These are phyloP conservation scores for Metschnikowia rubicola DNA, from an alignment of 805 yeast species.

Conservation along the genomic window DNA sequence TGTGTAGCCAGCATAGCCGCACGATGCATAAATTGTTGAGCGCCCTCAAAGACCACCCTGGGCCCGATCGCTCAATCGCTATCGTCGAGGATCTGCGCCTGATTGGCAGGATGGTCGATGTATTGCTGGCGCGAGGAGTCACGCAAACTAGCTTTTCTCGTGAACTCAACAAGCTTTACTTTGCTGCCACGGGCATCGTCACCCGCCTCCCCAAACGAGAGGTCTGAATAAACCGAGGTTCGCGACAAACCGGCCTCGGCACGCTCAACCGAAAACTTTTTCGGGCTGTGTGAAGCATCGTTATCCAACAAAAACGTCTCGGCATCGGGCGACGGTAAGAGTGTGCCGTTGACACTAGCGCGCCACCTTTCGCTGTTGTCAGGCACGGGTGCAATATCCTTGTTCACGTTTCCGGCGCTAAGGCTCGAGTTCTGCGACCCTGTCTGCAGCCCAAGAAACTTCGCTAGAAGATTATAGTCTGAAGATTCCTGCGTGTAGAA, in stretches of 20 bases:
- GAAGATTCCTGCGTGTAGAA: slow-evolving; percentile 16
- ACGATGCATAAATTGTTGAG: not conserved
- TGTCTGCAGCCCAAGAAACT: slow-evolving; percentile 12
- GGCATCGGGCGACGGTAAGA: slow-evolving; percentile 12
- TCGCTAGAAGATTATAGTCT: slow-evolving; percentile 15
- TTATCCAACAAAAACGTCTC: slow-evolving; percentile 10
- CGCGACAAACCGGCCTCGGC: slow-evolving; percentile 1
- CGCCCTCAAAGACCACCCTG: not conserved
- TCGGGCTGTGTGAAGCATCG: not conserved
- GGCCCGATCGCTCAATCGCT: slow-evolving; percentile 15
- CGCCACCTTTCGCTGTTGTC: slow-evolving; percentile 26
- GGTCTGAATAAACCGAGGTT: slow-evolving; percentile 13
- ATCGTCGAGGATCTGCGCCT: slow-evolving; percentile 35
- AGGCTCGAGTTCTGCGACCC: slow-evolving; percentile 2
- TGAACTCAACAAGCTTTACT: slow-evolving; percentile 47
- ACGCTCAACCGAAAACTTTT: not conserved
- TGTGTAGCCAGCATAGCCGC: not conserved
- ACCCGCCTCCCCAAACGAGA: slow-evolving; percentile 5
- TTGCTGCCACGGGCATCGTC: slow-evolving; percentile 14
- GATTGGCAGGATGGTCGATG: slow-evolving; percentile 28
- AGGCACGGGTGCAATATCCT: slow-evolving; percentile 10
- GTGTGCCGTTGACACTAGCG: slow-evolving; percentile 2
- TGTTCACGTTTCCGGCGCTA: slow-evolving; percentile 21
- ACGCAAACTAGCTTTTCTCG: slow-evolving; percentile 41
- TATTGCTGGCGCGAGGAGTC: slow-evolving; percentile 37